Base-by-base conservation (phyloP, 208 protist species). In the Leishmania gerbilli region DNA sequence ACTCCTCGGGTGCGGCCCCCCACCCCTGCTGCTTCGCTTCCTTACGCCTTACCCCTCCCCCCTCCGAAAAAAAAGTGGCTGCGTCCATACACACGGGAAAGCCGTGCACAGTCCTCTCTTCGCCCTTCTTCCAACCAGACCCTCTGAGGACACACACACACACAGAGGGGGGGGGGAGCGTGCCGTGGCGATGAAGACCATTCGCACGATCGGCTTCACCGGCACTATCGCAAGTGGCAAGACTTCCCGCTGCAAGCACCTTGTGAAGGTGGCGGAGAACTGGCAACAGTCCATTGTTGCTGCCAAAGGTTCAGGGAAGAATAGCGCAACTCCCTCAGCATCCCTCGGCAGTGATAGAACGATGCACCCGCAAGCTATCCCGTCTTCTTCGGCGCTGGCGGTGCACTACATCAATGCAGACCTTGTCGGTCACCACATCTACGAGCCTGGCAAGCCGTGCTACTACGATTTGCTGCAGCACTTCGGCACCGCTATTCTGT, bases 171-270 rank as follows among this genome's bases (percentile, higher is more conserved):
- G 27, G 27, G 19, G 71, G 13, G 58, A 37, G 13, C n/a, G 31
- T 45, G 15, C 49, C 13, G 49, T 65, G 21, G 3, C 62, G 6
- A 80, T 82, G 80, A 82, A 82, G 77, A 65, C 67, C 3, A 80
- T 87, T 19, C 75, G 71, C 67, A 83, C 79, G 1, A 87, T 96
- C 27, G 93, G 93, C 45, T 90, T 96, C 77, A 93, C 93, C 0
- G 93, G 93, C 64, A 92, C 89, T 56, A 96, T 96, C n/a, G 93
- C 91, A 19, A 94, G 90, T 74, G 93, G 93, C 11, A 96, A 96
- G 85, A 89, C 90, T 27, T 82, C 84, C 21, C 90, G 93, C 1
- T 96, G 92, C 80, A 78, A 87, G 34, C 92, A 87, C 69, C 81
- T 96, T 1, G 71, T 93, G 3, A 75, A 84, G 72, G 64, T 84